Conservation (phyloP, 768 basidiomycete genomes). For the Lactarius trivialis region DNA sequence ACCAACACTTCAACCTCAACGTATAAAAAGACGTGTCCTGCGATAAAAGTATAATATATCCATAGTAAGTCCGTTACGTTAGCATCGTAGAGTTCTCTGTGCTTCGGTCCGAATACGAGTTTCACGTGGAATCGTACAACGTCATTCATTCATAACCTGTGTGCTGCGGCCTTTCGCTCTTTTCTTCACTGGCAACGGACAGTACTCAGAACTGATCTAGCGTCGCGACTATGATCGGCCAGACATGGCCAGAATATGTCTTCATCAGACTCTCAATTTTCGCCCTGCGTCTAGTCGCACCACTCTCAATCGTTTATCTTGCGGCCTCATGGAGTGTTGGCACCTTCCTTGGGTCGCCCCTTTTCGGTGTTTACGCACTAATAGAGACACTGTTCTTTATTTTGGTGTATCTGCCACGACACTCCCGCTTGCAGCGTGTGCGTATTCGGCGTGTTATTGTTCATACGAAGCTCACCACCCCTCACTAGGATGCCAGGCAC, state of each 20-base stretch:
- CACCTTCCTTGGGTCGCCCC: conserved; percentile 28
- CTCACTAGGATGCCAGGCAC: conserved; percentile 28
- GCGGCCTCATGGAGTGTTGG: conserved; percentile 27
- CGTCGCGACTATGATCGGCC: conserved; percentile 27
- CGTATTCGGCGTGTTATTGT: conserved; percentile 11
- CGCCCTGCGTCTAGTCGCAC: conserved; percentile 43
- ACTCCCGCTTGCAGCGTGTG: conserved; percentile 43
- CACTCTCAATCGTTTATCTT: conserved; percentile 39
- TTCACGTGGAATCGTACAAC: conserved; percentile 3
- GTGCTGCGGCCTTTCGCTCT: neutral
- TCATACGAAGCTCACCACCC: neutral
- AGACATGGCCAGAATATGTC: conserved; percentile 42
- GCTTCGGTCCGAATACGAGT: conserved; percentile 6
- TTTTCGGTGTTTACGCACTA: conserved; percentile 32
- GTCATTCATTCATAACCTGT: neutral
- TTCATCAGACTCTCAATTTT: conserved; percentile 44
- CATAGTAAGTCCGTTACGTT: neutral
- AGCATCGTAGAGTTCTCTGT: neutral
- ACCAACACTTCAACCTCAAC: neutral
- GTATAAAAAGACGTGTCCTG: neutral
- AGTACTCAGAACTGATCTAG: neutral
- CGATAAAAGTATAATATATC: neutral
- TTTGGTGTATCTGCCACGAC: conserved; percentile 44
- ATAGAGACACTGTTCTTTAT: conserved; percentile 46
- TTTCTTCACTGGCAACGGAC: neutral